These are phyloP conservation scores for Aspergillus nidulans DNA, from an alignment of 495 filamentous ascomycete genomes.

Conservation along the genomic window DNA sequence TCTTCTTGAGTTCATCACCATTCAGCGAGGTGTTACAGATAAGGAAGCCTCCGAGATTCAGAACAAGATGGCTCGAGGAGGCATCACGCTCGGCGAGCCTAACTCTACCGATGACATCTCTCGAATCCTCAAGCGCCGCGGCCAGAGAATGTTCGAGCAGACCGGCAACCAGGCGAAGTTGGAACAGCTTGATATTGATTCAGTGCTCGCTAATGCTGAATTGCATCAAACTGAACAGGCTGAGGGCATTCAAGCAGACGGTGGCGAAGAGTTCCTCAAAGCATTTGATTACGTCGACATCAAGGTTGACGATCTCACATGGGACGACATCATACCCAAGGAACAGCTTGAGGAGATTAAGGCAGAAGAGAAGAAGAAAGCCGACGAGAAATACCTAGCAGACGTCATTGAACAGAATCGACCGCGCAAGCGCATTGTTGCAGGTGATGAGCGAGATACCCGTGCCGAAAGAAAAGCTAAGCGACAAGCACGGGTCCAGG, in stretches of 20 bases:
- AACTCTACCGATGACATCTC: constrained; percentile 87
- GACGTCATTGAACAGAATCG: constrained; percentile 80
- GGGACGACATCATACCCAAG: constrained; percentile 97
- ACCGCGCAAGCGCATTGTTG: constrained; percentile 75
- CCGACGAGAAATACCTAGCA: constrained; percentile 76
- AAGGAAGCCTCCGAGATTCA: constrained; percentile 69
- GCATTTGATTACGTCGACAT: constrained; percentile 86
- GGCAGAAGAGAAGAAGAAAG: constrained; percentile 77
- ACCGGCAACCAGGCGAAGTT: constrained; percentile 92
- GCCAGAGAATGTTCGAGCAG: constrained; percentile 96
- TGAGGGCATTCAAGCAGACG: constrained; percentile 85
- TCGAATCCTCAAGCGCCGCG: constrained; percentile 85
- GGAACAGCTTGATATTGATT: constrained; percentile 97
- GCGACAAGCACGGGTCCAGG: constrained; percentile 77
- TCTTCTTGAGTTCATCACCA: constrained; percentile 96
- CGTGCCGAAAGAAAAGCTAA: constrained; percentile 89
- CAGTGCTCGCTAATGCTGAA: constrained; percentile 92
- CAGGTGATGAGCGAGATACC: constrained; percentile 61
- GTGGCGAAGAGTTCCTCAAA: constrained; percentile 88
- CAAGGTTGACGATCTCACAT: constrained; percentile 86
- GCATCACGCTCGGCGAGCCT: constrained; percentile 57
- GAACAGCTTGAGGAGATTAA: constrained; percentile 85
- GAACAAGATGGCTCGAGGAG: constrained; percentile 58
- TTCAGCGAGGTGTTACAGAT: constrained; percentile 93
- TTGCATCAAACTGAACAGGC: constrained; percentile 89